A percentile compares a stretch with the other conserved stretches of the same genome.
phyloP scores from a whole-genome alignment of 2,329 filamentous ascomycete genomes.

The Venturia nashicola region DNA sequence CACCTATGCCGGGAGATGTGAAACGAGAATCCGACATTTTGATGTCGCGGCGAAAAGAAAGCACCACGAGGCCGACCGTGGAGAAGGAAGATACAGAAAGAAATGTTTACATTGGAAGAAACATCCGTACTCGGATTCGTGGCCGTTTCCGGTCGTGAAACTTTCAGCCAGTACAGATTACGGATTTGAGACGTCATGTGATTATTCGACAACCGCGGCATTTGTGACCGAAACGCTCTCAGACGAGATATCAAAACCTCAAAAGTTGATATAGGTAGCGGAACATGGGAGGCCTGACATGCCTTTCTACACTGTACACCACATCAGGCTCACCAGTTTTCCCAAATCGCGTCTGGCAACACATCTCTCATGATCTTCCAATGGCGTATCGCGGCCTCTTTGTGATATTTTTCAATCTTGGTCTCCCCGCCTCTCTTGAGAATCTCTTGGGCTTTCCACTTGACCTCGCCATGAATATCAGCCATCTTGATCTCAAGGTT shows the following conservation, averaged over 20 bases:
- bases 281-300: background rate
- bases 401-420: constrained; percentile 58
- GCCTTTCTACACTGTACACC: background rate
- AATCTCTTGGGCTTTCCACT: constrained; percentile 33
- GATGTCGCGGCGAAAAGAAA: background rate
- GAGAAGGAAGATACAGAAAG: background rate
- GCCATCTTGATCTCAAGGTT: constrained; percentile 46
- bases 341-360: constrained; percentile 68
- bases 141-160: background rate
- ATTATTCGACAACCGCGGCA: background rate
- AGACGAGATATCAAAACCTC: background rate
- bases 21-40: background rate
- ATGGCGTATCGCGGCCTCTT: constrained; percentile 66
- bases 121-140: background rate
- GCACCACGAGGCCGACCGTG: background rate
- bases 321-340: constrained; percentile 54
- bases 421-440: constrained; percentile 52
- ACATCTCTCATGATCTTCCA: constrained; percentile 88
- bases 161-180: background rate
- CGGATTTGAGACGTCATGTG: background rate
- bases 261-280: background rate
- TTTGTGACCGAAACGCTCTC: background rate
- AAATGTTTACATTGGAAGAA: background rate
- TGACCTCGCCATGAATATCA: constrained; percentile 28
- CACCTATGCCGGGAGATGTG: background rate